A percentile compares a stretch with the other conserved stretches of the same genome.
phyloP scores from a whole-genome alignment of 768 basidiomycete genomes.

The Suillus discolor region DNA sequence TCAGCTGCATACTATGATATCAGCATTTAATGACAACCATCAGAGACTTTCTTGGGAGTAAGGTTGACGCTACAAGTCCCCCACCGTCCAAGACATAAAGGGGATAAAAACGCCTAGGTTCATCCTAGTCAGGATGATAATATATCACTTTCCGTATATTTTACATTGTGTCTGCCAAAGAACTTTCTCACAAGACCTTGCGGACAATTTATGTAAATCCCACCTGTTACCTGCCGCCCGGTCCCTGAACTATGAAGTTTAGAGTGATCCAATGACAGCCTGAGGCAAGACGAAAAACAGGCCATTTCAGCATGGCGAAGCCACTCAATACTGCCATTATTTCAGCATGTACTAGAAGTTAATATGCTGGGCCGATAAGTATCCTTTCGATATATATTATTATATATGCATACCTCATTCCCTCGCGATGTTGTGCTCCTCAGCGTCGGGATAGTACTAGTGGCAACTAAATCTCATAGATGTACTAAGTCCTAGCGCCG shows the following conservation, averaged over 20 bases:
- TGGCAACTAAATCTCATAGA: neutral
- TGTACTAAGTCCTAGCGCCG: no score
- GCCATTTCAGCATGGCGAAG: neutral
- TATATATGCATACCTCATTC: neutral
- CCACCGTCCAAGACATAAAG: neutral
- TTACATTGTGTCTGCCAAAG: neutral
- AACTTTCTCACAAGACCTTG: neutral
- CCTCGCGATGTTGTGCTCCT: neutral
- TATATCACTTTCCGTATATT: neutral
- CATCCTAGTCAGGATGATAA: neutral
- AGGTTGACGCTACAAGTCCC: neutral
- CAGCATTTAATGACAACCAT: neutral
- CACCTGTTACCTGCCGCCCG: neutral
- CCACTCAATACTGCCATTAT: neutral
- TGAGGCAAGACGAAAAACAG: no score
- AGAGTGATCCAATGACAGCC: neutral
- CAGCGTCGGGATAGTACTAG: neutral
- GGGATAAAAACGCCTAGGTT: neutral
- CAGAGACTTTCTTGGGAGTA: neutral
- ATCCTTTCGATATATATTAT: neutral
- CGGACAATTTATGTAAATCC: neutral
- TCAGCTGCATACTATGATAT: neutral
- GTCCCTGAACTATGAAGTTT: neutral
- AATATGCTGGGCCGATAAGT: neutral
- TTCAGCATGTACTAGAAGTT: neutral